Conservation (phyloP, 371 early-diverging fungal species). For the Apophysomyces trapeziformis region DNA sequence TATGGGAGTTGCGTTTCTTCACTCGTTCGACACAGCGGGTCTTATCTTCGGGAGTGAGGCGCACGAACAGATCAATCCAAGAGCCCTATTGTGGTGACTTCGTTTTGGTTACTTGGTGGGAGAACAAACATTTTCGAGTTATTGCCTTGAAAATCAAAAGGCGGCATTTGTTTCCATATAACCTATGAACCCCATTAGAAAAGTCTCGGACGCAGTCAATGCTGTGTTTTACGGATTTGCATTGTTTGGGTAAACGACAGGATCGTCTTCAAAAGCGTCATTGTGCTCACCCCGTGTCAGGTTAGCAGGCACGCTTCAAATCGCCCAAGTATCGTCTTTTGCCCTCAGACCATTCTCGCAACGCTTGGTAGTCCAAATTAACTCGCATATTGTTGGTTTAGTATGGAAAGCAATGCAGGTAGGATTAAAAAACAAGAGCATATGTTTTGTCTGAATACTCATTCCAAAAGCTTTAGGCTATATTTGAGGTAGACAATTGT, state of each 20-base stretch:
- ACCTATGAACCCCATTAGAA: conserved; percentile 30
- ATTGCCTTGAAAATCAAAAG: no score
- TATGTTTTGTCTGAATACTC: neutral
- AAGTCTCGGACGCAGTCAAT: conserved; percentile 38
- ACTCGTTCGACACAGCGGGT: no score
- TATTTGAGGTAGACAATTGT: conserved; percentile 43
- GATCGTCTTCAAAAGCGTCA: neutral
- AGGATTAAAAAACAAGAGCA: conserved; percentile 7
- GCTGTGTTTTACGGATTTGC: conserved; percentile 40
- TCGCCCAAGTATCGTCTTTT: conserved; percentile 61
- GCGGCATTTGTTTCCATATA: no score
- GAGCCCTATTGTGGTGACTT: no score
- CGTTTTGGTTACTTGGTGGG: no score
- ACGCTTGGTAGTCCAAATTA: conserved; percentile 57
- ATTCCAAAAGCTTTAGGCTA: conserved; percentile 26
- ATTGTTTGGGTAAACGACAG: conserved; percentile 42
- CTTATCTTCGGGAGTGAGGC: no score
- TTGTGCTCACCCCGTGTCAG: conserved; percentile 17
- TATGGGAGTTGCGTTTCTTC: no score
- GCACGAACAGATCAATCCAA: no score
- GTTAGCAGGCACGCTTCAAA: conserved; percentile 53
- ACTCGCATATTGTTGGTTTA: conserved; percentile 59
- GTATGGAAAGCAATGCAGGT: conserved; percentile 76
- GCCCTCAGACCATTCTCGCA: conserved; percentile 59
- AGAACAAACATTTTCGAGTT: no score